Evolutionary conservation across 768 basidiomycete species (phyloP).

Genomic region (Infundibulicybe gibba): DNA sequence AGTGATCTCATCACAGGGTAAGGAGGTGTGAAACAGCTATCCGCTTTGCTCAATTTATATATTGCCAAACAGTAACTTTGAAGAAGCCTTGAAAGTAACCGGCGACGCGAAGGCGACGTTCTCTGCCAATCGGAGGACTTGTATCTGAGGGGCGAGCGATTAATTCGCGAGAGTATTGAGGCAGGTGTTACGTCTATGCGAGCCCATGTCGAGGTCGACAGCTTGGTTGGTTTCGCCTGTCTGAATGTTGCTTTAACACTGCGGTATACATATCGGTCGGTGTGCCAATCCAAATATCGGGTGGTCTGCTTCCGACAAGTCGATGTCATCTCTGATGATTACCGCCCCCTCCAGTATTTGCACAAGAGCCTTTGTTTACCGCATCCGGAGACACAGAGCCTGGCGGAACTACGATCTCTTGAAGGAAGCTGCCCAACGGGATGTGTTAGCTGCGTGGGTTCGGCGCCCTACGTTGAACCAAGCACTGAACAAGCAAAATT

Average conservation of each 20-base stretch:
- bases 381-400: conserved; percentile 26
- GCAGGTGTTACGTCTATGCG: conserved; percentile 64
- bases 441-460: conserved; percentile 52
- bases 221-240: conserved; percentile 48
- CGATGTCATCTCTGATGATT: neutral
- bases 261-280: conserved; percentile 35
- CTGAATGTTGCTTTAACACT: conserved; percentile 48
- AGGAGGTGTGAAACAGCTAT: conserved; percentile 8
- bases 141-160: conserved; percentile 44
- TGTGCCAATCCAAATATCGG: conserved; percentile 59
- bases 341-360: conserved; percentile 42
- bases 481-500: conserved; percentile 39
- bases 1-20: conserved; percentile 50
- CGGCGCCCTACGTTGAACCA: conserved; percentile 63
- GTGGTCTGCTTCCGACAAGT: conserved; percentile 24
- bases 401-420: conserved; percentile 46
- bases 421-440: conserved; percentile 30
- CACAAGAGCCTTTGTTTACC: conserved; percentile 55
- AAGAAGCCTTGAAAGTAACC: conserved; percentile 52
- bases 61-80: conserved; percentile 38
- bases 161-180: conserved; percentile 55
- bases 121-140: conserved; percentile 40
- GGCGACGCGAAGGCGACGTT: conserved; percentile 48
- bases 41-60: neutral
- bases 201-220: conserved; percentile 67